Conservation (phyloP, 805 yeast genomes). For the Candida fluviatilis region DNA sequence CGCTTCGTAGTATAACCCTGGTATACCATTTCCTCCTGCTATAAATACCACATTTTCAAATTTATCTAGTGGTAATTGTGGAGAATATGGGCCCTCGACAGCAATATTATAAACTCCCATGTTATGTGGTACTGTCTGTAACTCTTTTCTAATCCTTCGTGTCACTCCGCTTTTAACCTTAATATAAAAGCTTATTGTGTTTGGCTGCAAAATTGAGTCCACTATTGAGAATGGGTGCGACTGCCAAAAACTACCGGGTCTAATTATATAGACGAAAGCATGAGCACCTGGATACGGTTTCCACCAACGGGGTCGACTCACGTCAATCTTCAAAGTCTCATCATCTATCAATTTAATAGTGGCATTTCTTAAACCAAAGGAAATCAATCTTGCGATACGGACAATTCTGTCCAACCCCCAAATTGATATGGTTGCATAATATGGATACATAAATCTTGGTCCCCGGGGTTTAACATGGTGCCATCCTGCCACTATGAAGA, state of each 20-base stretch:
- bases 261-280: conserved; percentile 34
- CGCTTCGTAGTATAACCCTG: conserved; percentile 48
- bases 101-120: conserved; percentile 22
- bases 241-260: conserved; percentile 36
- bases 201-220: conserved; percentile 18
- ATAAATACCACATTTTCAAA: conserved; percentile 54
- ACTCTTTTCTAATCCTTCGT: conserved; percentile 22
- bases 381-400: conserved; percentile 22
- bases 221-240: conserved; percentile 40
- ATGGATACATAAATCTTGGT: conserved; percentile 23
- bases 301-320: conserved; percentile 37
- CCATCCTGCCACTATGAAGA: conserved; percentile 44
- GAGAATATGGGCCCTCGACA: conserved; percentile 72
- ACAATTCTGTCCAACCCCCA: conserved; percentile 35
- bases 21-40: conserved; percentile 76
- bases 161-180: conserved; percentile 38
- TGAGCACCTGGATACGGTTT: conserved; percentile 37
- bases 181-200: conserved; percentile 23
- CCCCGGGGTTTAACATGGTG: conserved; percentile 26
- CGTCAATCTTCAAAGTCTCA: conserved; percentile 32
- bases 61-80: conserved; percentile 41
- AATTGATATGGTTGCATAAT: conserved; percentile 29
- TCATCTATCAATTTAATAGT: conserved; percentile 25
- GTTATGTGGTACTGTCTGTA: conserved; percentile 23
- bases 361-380: conserved; percentile 37